Conservation (phyloP, 495 filamentous ascomycete species). For the Hyphodiscus hymeniophilus region DNA sequence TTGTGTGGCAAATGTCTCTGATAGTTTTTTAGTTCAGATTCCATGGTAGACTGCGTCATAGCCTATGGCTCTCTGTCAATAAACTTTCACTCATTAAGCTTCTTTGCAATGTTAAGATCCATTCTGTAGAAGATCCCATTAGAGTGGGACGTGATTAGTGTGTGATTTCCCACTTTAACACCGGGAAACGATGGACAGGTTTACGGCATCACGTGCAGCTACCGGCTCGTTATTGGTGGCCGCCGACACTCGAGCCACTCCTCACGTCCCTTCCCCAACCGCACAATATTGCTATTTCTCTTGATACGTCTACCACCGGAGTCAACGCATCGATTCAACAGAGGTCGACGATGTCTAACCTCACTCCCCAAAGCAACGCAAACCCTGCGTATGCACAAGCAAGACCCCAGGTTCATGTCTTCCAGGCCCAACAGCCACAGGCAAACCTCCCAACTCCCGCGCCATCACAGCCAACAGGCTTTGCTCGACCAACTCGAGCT, state of each 20-base stretch:
- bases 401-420: conserved; percentile 11
- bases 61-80: too few species aligned
- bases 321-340: conserved; percentile 6
- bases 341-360: conserved; percentile 12
- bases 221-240: too few species aligned
- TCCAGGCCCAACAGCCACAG: conserved; percentile 7
- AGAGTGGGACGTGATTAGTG: background rate
- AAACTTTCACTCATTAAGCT: too few species aligned
- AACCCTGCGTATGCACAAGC: conserved; percentile 14
- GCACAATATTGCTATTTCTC: too few species aligned
- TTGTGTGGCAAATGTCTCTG: too few species aligned
- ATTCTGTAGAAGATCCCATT: too few species aligned
- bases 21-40: too few species aligned
- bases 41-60: too few species aligned
- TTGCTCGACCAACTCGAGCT: conserved; percentile 12
- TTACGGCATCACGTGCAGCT: too few species aligned
- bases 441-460: conserved; percentile 6
- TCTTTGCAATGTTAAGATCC: too few species aligned
- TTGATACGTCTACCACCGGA: conserved; percentile 18
- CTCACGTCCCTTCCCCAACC: background rate
- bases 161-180: too few species aligned
- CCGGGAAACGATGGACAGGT: too few species aligned
- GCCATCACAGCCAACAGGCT: conserved; percentile 9
- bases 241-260: conserved; percentile 5
- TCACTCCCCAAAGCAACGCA: conserved; percentile 20